These are phyloP conservation scores for Leccinum pachyderme DNA, from an alignment of 1,284 basidiomycete species.

Conservation along the genomic window DNA sequence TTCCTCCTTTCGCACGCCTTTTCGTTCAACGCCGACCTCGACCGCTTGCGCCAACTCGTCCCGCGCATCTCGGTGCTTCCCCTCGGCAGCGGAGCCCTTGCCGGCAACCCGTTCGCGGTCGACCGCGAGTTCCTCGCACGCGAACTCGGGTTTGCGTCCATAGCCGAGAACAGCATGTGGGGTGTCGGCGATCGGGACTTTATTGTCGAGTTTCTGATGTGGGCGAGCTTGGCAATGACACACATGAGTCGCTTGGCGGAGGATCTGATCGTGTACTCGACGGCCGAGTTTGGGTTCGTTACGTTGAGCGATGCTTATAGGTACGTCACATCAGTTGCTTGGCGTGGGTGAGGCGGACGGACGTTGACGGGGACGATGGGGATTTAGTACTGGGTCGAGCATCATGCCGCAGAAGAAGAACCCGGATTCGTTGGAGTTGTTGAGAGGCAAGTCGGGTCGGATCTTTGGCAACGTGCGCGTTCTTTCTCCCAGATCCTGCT, in stretches of 20 bases:
- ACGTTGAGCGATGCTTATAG: constrained; percentile 95
- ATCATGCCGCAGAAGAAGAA: constrained; percentile 99
- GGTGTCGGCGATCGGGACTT: constrained; percentile 97
- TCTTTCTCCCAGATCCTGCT: background rate
- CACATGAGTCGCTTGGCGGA: constrained; percentile 95
- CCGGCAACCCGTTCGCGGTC: constrained; percentile 92
- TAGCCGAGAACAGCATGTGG: constrained; percentile 93
- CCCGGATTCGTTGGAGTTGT: constrained; percentile 92
- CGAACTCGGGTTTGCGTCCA: constrained; percentile 81
- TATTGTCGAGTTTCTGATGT: constrained; percentile 96
- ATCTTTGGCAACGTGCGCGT: constrained; percentile 83
- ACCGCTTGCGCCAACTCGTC: constrained; percentile 81
- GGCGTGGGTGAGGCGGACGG: constrained; percentile 1
- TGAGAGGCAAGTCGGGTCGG: constrained; percentile 93
- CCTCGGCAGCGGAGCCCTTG: constrained; percentile 91
- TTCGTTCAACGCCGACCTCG: constrained; percentile 86
- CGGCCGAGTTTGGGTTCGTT: constrained; percentile 95
- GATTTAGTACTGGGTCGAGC: constrained; percentile 88
- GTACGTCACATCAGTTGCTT: constrained; percentile 38
- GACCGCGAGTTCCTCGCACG: constrained; percentile 86
- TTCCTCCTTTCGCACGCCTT: constrained; percentile 93
- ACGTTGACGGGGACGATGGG: background rate
- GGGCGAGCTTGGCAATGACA: constrained; percentile 89
- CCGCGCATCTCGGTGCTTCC: constrained; percentile 92
- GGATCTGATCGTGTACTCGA: constrained; percentile 95